Evolutionary conservation across 106 monocot genomes (phyloP), one percentile per base, ranked within the genome.

Genomic region (Ottelia alismoides): DNA sequence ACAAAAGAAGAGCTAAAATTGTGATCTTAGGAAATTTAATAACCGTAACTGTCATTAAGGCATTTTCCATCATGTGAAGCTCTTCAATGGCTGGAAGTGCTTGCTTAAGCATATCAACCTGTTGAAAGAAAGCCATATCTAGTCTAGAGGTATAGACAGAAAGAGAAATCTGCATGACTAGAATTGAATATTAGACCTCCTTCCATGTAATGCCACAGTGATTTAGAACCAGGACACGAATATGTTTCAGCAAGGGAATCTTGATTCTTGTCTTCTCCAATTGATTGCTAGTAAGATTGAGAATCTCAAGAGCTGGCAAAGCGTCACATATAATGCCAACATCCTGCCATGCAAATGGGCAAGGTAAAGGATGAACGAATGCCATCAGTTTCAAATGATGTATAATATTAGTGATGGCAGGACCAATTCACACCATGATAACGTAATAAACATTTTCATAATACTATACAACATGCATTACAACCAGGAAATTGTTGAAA

Each of bases 21-120:
- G 16, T 43, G 40, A 16, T 43, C 6, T 43, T 7, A 6, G 16
- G 6, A 6, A 43, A 7, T 43, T 7, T 43, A 7, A 67, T 72
- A 35, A 87, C 91, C 70, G 28, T 49, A 25, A 79, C 74, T 17
- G 32, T 66, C n/a, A 54, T 73, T 23, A 98, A 57, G 11, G 70
- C 72, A 70, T 98, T 90, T 65, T 53, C 61, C 90, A 86, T 90
- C 28, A 98, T 52, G 65, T 98, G 82, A 17, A 98, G 79, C 72
- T 98, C 90, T 75, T 77, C 72, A 55, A 90, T 20, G 24, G 56
- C 55, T 49, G 63, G 67, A 72, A 98, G 62, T 56, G 77, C 81
- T 26, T 26, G 48, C 55, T 82, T 78, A 62, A 98, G 77, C 32
- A 65, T 73, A 60, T 98, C 90, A 61, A 98, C 69, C 98, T 98